These are phyloP conservation scores for Rhizopogon vinicolor DNA, from an alignment of 768 basidiomycete species.

Conservation along the genomic window DNA sequence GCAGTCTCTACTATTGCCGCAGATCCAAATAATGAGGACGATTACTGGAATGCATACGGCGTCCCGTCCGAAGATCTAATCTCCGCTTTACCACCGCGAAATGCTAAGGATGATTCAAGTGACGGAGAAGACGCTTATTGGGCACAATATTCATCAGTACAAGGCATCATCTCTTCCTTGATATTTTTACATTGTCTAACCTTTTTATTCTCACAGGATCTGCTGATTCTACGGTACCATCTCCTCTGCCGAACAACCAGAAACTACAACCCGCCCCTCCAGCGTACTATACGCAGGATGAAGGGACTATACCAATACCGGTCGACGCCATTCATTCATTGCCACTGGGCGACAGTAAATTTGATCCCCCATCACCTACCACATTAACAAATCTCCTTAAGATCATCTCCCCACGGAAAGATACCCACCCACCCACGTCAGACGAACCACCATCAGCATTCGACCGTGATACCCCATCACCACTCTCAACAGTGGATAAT, in stretches of 20 bases:
- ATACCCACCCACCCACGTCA: slow-evolving; percentile 6
- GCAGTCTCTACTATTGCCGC: slow-evolving; percentile 1
- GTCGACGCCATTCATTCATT: slow-evolving; percentile 15
- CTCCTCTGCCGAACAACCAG: slow-evolving; percentile 34
- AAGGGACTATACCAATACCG: slow-evolving; percentile 8
- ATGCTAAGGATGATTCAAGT: slow-evolving; percentile 7
- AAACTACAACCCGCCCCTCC: slow-evolving; percentile 15
- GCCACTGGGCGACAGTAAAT: slow-evolving; percentile 1
- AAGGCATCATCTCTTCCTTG: slow-evolving; percentile 42
- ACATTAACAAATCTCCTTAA: slow-evolving; percentile 21
- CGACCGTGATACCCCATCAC: slow-evolving; percentile 7
- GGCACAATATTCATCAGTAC: slow-evolving; percentile 67
- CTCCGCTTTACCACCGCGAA: slow-evolving; percentile 11
- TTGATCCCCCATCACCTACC: slow-evolving; percentile 22
- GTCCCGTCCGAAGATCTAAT: slow-evolving; percentile 26
- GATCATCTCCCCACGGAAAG: slow-evolving; percentile 20
- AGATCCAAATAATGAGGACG: slow-evolving; percentile 36
- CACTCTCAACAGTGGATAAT: slow-evolving; percentile 13
- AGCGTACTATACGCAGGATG: slow-evolving; percentile 6
- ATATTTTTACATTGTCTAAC: slow-evolving; percentile 4
- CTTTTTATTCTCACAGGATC: slow-evolving; percentile 41
- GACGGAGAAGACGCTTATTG: slow-evolving; percentile 63
- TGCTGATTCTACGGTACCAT: slow-evolving; percentile 65
- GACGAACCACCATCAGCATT: slow-evolving; percentile 7
- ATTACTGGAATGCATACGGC: slow-evolving; percentile 70